Percentiles rank a stretch among this genome's conserved stretches.
Evolutionary conservation across 2,329 filamentous ascomycete species (phyloP).

Genomic region (Claviceps sp.): DNA sequence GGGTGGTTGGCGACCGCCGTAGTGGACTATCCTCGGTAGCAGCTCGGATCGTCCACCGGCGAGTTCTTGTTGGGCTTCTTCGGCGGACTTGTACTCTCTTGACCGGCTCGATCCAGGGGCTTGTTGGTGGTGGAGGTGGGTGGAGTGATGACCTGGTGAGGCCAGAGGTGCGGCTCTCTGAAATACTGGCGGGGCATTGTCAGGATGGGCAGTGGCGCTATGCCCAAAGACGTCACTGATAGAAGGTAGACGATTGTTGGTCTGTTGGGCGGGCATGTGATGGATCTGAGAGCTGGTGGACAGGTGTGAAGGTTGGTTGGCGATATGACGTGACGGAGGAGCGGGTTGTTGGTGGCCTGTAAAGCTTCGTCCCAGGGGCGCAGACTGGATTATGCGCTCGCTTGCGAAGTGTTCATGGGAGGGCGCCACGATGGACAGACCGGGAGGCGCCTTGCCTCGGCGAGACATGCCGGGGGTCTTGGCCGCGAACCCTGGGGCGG

Average conservation of each 20-base stretch:
- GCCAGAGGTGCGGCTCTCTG: constrained; percentile 57
- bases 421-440: constrained; percentile 87
- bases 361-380: constrained; percentile 87
- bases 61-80: constrained; percentile 84
- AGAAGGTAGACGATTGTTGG: constrained; percentile 80
- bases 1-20: constrained; percentile 84
- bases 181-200: constrained; percentile 35
- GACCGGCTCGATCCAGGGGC: constrained; percentile 47
- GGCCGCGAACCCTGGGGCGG: constrained; percentile 34
- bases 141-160: constrained; percentile 61
- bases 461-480: constrained; percentile 64
- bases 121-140: constrained; percentile 21
- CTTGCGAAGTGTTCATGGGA: constrained; percentile 84
- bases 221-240: constrained; percentile 93
- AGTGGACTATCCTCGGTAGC: constrained; percentile 87
- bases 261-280: constrained; percentile 77
- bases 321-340: constrained; percentile 61
- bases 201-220: constrained; percentile 49
- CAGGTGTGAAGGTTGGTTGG: constrained; percentile 70
- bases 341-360: constrained; percentile 75
- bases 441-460: constrained; percentile 71
- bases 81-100: constrained; percentile 86
- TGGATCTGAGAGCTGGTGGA: constrained; percentile 82
- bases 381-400: constrained; percentile 93
- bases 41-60: constrained; percentile 87